Base-by-base conservation (phyloP, 2,329 filamentous ascomycete genomes). In the Xylaria sp. region DNA sequence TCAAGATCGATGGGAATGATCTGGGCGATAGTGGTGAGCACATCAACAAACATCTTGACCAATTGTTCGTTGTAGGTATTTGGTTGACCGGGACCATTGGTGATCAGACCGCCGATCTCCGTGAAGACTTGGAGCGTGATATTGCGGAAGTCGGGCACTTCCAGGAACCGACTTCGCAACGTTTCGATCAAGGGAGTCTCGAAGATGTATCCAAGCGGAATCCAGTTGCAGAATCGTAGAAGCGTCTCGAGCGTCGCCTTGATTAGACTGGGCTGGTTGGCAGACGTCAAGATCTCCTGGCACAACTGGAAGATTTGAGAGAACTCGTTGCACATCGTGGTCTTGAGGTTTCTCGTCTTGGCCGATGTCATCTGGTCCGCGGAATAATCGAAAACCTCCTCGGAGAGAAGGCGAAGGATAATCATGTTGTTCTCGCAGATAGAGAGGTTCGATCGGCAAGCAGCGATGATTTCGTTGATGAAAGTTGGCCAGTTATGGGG, bases 341-440 rank as follows among this genome's bases (percentile, higher is more conserved):
- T 93, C 81, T 99, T 99, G 64, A 99, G 82, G 75, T 95, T 96
- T 70, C 92, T 87, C 47, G 92, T 96, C 81, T 99, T 99, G 60
- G 89, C 85, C 44, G 93, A 97, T n/a, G 94, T 99, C 93, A 99
- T 97, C 75, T 97, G 91, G 72, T 99, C 94, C 65, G 93, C 91
- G 1, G 94, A 99, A 76, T 95, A 99, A 79, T 99, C 94, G 72
- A 99, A 99, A 44, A 99, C 93, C 76, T 99, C 94, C 75, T 99
- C 94, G 5, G 94, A 99, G 51, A 99, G 83, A 69, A 99, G 80
- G 61, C 94, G 88, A 68, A 99, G 84, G 69, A 99, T 97, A 65
- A 91, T 92, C 94, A 99, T 99, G 81, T 99, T 99, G 80, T 99
- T 99, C 79, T 99, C 94, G 83, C 95, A 99, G 69, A 99, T 95